Evolutionary conservation across 495 filamentous ascomycete genomes (phyloP).

Genomic region (Recurvomyces mirabilis): DNA sequence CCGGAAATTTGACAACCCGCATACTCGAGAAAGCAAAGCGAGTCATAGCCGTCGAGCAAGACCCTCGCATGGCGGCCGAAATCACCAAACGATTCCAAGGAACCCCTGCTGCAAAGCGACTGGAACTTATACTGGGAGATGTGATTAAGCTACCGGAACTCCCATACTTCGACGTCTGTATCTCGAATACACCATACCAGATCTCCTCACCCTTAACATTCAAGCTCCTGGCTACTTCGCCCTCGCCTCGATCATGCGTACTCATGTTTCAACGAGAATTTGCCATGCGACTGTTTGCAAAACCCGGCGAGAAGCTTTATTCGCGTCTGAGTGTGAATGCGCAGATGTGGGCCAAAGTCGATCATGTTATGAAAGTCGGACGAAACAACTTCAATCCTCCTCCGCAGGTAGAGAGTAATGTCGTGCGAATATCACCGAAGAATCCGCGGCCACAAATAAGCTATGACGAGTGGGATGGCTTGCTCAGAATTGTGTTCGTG

Average conservation of each 20-base stretch:
- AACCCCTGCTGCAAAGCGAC: slow-evolving; percentile 61
- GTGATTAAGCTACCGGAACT: slow-evolving; percentile 77
- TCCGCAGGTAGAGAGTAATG: slow-evolving; percentile 77
- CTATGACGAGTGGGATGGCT: slow-evolving; percentile 90
- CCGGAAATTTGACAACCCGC: slow-evolving; percentile 78
- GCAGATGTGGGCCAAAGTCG: slow-evolving; percentile 85
- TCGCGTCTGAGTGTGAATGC: slow-evolving; percentile 79
- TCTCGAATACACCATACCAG: slow-evolving; percentile 91
- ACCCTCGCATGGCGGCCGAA: slow-evolving; percentile 94
- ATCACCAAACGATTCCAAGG: slow-evolving; percentile 89
- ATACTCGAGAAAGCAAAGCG: slow-evolving; percentile 80
- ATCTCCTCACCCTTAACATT: slow-evolving; percentile 87
- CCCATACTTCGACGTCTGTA: slow-evolving; percentile 82
- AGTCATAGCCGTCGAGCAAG: slow-evolving; percentile 83
- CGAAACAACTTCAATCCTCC: slow-evolving; percentile 93
- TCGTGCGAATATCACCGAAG: slow-evolving; percentile 69
- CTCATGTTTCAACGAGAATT: slow-evolving; percentile 88
- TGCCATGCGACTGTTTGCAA: slow-evolving; percentile 63
- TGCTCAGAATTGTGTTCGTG: slow-evolving; percentile 74
- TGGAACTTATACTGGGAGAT: slow-evolving; percentile 82
- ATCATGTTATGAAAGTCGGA: slow-evolving; percentile 85
- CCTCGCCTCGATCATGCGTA: slow-evolving; percentile 63
- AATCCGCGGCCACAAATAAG: slow-evolving; percentile 70
- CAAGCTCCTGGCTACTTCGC: slow-evolving; percentile 73
- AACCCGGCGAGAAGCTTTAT: slow-evolving; percentile 73